phyloP scores from a whole-genome alignment of 1,284 basidiomycete species.

The Fomitopsis palustris region DNA sequence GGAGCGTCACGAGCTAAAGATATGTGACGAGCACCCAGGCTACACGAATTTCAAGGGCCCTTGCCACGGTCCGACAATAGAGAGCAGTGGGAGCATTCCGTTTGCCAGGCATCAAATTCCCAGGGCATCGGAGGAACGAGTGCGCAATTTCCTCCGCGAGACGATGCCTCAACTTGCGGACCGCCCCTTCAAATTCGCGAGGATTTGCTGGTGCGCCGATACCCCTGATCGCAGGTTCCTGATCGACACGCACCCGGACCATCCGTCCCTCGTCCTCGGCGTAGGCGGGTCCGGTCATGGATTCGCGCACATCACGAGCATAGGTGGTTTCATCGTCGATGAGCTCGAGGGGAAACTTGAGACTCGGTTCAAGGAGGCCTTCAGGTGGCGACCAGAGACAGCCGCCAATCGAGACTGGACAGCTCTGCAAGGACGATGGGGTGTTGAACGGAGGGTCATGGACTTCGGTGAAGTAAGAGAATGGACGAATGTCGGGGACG shows the following conservation, averaged over 20 bases:
- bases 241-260: not conserved
- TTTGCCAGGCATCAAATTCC: not conserved
- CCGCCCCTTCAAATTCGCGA: not conserved
- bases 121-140: not conserved
- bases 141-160: not conserved
- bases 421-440: not conserved
- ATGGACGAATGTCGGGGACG: not conserved
- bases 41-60: not conserved
- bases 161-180: not conserved
- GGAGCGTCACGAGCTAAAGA: not conserved
- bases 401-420: not conserved
- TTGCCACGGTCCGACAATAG: not conserved
- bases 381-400: not conserved
- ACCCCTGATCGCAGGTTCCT: not conserved
- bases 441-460: not conserved
- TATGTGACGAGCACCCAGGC: not conserved
- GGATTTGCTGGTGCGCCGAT: not conserved
- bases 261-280: not conserved
- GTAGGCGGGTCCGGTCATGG: not conserved
- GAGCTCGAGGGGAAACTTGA: not conserved
- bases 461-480: not conserved
- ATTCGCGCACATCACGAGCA: not conserved
- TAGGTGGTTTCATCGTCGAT: not conserved
- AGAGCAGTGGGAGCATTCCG: not conserved
- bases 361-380: not conserved